phyloP scores from a whole-genome alignment of 345 rosid genomes.

The Brassica carinata region DNA sequence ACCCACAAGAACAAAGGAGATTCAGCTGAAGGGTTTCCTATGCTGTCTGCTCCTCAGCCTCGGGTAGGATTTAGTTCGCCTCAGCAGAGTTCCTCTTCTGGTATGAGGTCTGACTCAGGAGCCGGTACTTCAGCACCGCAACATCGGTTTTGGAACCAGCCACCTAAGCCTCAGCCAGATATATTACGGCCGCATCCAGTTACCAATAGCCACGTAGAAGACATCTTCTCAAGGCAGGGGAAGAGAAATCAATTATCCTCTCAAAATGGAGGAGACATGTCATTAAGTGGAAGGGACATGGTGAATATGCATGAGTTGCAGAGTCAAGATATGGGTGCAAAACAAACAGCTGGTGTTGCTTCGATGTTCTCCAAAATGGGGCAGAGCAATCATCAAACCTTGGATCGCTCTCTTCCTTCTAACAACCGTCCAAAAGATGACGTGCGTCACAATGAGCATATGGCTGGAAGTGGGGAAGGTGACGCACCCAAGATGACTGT shows the following conservation, averaged over 20 bases:
- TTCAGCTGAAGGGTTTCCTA: constrained; percentile 51
- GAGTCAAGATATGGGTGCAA: constrained; percentile 48
- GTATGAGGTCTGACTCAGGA: constrained; percentile 45
- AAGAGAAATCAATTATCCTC: constrained; percentile 43
- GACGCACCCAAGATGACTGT: constrained; percentile 52
- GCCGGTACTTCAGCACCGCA: constrained; percentile 48
- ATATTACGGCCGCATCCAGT: constrained; percentile 42
- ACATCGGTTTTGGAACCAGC: constrained; percentile 45
- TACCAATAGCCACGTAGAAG: constrained; percentile 47
- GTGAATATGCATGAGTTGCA: constrained; percentile 27
- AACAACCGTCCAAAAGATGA: constrained; percentile 46
- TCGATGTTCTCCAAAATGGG: constrained; percentile 37
- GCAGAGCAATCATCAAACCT: constrained; percentile 62
- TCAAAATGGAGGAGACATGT: constrained; percentile 43
- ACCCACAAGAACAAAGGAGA: constrained; percentile 39
- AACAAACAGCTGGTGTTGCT: constrained; percentile 40
- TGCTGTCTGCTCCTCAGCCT: constrained; percentile 47
- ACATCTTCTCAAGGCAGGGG: constrained; percentile 40
- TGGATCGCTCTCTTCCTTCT: constrained; percentile 57
- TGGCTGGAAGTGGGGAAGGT: constrained; percentile 51
- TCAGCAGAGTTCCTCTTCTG: constrained; percentile 47
- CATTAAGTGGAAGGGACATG: constrained; percentile 45
- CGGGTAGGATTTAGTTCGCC: constrained; percentile 42
- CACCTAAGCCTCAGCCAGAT: constrained; percentile 40
- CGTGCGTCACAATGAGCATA: constrained; percentile 55